Conservation (phyloP, 257 asterid species). For the Echium plantagineum region DNA sequence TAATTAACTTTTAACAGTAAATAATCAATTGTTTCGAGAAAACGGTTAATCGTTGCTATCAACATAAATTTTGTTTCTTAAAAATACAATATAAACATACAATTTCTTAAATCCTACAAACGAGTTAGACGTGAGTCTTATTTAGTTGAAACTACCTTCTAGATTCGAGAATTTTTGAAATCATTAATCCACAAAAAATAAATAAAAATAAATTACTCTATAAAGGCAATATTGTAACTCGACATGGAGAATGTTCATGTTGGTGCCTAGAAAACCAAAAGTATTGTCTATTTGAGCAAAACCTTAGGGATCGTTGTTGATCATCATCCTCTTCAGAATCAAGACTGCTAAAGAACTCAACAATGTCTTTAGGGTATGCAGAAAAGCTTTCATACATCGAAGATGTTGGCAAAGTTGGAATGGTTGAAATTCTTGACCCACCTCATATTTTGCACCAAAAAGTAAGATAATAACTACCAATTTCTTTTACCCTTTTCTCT, state of each 20-base stretch:
- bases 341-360: constrained; percentile 5
- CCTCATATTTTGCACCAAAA: constrained; percentile 61
- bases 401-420: constrained; percentile 97
- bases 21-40: too few species aligned
- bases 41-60: too few species aligned
- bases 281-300: neutral
- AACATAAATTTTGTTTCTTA: too few species aligned
- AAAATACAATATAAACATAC: too few species aligned
- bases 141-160: too few species aligned
- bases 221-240: too few species aligned
- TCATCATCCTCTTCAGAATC: constrained; percentile 4
- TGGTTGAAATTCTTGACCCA: constrained; percentile 73
- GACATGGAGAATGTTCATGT: neutral
- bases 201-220: too few species aligned
- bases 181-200: too few species aligned
- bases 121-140: too few species aligned
- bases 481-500: constrained; percentile 4
- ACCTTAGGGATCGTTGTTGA: neutral
- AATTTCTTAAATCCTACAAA: too few species aligned
- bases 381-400: constrained; percentile 80
- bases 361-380: constrained; percentile 93
- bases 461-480: constrained; percentile 20
- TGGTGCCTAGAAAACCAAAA: neutral
- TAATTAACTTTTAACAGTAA: too few species aligned
- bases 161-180: too few species aligned